phyloP scores from a whole-genome alignment of 2,329 filamentous ascomycete species.

The Cladosporium sp. region DNA sequence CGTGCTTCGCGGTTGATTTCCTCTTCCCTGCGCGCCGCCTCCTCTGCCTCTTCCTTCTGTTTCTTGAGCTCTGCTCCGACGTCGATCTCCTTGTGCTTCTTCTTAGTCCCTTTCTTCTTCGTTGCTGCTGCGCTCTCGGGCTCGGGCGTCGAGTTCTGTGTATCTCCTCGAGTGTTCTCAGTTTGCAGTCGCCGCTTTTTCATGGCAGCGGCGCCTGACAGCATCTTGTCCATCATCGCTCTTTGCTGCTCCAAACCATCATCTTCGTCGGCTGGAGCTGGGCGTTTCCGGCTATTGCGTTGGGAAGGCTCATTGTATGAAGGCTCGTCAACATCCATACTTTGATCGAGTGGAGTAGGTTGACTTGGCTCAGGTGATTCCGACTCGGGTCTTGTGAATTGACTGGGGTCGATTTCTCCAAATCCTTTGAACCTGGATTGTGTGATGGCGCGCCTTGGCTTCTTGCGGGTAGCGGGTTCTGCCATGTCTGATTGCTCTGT shows the following conservation, averaged over 20 bases:
- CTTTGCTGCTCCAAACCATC: conserved; percentile 25
- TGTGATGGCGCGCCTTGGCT: conserved; percentile 38
- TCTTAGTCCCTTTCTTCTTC: background rate
- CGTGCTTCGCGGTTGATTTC: conserved; percentile 60
- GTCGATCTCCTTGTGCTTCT: conserved; percentile 55
- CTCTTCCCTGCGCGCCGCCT: conserved; percentile 62
- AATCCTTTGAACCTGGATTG: conserved; percentile 60
- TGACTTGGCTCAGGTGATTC: conserved; percentile 22
- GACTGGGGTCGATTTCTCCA: conserved; percentile 39
- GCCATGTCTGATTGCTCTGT: background rate
- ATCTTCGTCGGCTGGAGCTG: conserved; percentile 25
- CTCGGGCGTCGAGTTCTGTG: conserved; percentile 47
- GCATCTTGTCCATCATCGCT: conserved; percentile 69
- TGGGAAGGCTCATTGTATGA: conserved; percentile 21
- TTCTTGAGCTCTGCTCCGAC: conserved; percentile 64
- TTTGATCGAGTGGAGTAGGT: background rate
- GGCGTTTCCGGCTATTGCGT: conserved; percentile 31
- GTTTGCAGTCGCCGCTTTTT: conserved; percentile 65
- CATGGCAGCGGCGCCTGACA: conserved; percentile 73
- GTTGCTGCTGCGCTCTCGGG: background rate
- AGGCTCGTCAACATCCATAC: conserved; percentile 18
- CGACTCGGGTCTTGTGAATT: conserved; percentile 29
- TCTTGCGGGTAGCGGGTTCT: conserved; percentile 11
- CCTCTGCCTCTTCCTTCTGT: conserved; percentile 55
- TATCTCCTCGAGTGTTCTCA: conserved; percentile 55